Percentiles rank a stretch among this genome's conserved stretches.
These are phyloP conservation scores for Phoma sp. DNA, from an alignment of 2,329 filamentous ascomycete genomes.

Conservation along the genomic window DNA sequence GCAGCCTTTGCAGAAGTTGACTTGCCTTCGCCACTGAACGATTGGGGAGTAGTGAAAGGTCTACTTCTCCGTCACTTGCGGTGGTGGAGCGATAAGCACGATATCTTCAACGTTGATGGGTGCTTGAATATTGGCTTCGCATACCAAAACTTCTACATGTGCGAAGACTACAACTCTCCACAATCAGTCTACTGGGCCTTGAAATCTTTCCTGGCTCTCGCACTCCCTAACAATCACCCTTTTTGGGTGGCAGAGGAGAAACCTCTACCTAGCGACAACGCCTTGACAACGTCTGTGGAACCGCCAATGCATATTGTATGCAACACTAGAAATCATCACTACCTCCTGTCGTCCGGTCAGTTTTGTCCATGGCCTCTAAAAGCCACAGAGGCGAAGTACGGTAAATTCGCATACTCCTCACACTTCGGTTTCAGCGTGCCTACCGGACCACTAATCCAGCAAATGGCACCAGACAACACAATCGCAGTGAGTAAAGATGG, in stretches of 20 bases:
- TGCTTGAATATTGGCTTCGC: conserved; percentile 59
- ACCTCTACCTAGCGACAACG: conserved; percentile 28
- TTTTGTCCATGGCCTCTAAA: conserved; percentile 49
- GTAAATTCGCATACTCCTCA: conserved; percentile 47
- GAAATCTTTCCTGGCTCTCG: conserved; percentile 58
- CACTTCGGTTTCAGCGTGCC: conserved; percentile 51
- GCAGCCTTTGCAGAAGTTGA: conserved; percentile 54
- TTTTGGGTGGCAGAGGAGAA: conserved; percentile 59
- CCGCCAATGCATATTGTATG: conserved; percentile 57
- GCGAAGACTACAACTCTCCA: conserved; percentile 65
- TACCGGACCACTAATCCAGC: conserved; percentile 48
- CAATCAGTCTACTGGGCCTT: conserved; percentile 64
- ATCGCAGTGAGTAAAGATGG: conserved; percentile 49
- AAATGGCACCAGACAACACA: conserved; percentile 52
- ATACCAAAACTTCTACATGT: conserved; percentile 62
- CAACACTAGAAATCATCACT: conserved; percentile 46
- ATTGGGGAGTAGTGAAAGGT: conserved; percentile 56
- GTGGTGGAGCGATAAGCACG: conserved; percentile 55
- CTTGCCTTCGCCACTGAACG: conserved; percentile 49
- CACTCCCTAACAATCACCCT: conserved; percentile 43
- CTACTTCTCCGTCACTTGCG: conserved; percentile 59
- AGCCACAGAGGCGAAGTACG: conserved; percentile 47
- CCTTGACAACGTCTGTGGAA: neutral
- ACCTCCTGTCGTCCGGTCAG: conserved; percentile 41
- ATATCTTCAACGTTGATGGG: conserved; percentile 59